phyloP scores from a whole-genome alignment of 2,329 filamentous ascomycete species.

The Beauveria varroae region DNA sequence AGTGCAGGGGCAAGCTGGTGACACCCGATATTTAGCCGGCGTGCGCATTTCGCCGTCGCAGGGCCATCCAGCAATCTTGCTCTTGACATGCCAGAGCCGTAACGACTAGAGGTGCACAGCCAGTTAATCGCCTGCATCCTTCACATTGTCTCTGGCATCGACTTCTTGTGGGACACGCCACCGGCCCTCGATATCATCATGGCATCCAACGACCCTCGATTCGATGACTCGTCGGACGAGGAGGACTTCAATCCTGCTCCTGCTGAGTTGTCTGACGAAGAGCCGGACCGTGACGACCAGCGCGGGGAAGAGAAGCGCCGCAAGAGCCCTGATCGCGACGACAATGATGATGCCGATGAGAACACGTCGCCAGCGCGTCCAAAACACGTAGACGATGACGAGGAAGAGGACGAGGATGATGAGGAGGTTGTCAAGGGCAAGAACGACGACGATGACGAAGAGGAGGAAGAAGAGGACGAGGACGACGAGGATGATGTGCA shows the following conservation, averaged over 20 bases:
- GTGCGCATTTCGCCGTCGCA: slow-evolving; percentile 5
- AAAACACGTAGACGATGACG: slow-evolving; percentile 25
- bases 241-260: slow-evolving; percentile 83
- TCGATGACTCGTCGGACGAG: slow-evolving; percentile 66
- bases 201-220: slow-evolving; percentile 41
- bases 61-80: slow-evolving; percentile 1
- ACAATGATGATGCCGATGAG: slow-evolving; percentile 31
- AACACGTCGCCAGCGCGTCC: slow-evolving; percentile 18
- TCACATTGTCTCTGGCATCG: slow-evolving; percentile 11
- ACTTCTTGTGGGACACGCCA: background rate
- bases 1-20: background rate
- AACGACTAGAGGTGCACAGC: slow-evolving; percentile 7
- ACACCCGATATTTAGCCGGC: slow-evolving; percentile 16
- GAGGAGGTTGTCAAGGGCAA: slow-evolving; percentile 28
- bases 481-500: slow-evolving; percentile 62
- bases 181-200: slow-evolving; percentile 27
- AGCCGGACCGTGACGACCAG: slow-evolving; percentile 32
- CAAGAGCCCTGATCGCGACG: slow-evolving; percentile 11
- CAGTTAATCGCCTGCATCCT: background rate
- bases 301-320: slow-evolving; percentile 31
- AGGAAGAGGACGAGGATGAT: slow-evolving; percentile 36
- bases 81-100: slow-evolving; percentile 9
- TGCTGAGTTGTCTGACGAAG: slow-evolving; percentile 62
- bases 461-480: slow-evolving; percentile 39
- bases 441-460: slow-evolving; percentile 27